Base-by-base conservation (phyloP, 371 early-diverging fungal genomes). In the Actinomucor elegans region DNA sequence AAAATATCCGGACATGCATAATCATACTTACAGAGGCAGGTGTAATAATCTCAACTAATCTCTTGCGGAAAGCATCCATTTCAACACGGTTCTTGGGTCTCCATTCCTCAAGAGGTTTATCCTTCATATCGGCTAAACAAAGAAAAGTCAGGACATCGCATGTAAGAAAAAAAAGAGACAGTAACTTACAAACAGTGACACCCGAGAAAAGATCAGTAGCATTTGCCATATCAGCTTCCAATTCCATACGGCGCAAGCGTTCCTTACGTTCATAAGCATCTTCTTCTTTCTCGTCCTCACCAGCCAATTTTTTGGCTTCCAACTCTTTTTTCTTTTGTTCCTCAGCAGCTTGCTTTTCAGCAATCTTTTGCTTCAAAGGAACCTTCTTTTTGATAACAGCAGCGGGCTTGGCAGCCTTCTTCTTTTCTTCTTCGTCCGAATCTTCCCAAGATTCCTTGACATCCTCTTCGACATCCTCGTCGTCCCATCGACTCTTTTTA, bases 171-270 rank as follows among this genome's bases (percentile, higher is more conserved):
- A 44, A 11, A 27, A 18, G 8, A 20, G 3, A n/a, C 26, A 7
- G 5, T n/a, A 0, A 66, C 48, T 61, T 69, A 77, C 82, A 61
- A 41, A 87, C 71, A 36, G 82, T 71, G 26, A 85, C 72, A 28
- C 88, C 89, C 21, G 87, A 78, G 66, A 97, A 94, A 53, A 95
- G 79, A 49, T 91, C 93, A 27, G 85, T 85, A 21, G 94, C 89
- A 61, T 87, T 91, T 57, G 88, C 81, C 59, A 92, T 57, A 71
- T 97, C 97, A 33, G 92, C 66, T 56, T 92, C 92, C 24, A 90
- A 61, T 48, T 90, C 85, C 38, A 80, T 75, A 49, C 78, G 70
- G 57, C 82, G 85, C 62, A 85, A 77, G 29, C 89, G 84, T 60
- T 78, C 74, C 56, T 81, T 85, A 58, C 85, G 73, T 7, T 75